Evolutionary conservation across 345 rosid genomes (phyloP).

Genomic region (Brassica juncea): DNA sequence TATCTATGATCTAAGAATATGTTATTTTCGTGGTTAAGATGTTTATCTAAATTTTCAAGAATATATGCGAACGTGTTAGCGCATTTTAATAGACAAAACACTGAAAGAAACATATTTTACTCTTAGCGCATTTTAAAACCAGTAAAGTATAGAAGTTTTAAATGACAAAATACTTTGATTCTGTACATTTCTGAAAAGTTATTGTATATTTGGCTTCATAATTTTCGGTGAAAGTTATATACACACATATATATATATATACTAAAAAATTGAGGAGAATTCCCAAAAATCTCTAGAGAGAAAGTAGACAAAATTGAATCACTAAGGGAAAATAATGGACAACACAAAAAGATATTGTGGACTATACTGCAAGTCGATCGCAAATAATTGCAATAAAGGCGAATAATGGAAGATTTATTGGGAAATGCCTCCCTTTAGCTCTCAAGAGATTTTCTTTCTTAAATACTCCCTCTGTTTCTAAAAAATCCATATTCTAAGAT

Average conservation of each 20-base stretch:
- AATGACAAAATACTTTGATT: not conserved
- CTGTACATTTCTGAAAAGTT: not conserved
- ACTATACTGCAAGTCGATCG: not conserved
- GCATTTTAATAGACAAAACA: not conserved
- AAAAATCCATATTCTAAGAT: too few relatives aligned
- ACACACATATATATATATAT: too few relatives aligned
- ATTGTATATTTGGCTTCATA: not conserved
- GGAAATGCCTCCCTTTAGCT: slow-evolving; percentile 19
- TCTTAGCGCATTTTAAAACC: not conserved
- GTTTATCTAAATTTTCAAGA: not conserved
- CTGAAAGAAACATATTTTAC: not conserved
- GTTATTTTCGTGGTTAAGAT: not conserved
- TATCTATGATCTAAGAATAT: slow-evolving; percentile 3
- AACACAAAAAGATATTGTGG: slow-evolving; percentile 13
- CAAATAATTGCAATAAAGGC: not conserved
- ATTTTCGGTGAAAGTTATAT: not conserved
- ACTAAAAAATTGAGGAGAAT: too few relatives aligned
- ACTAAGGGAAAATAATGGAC: slow-evolving; percentile 9
- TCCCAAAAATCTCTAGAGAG: not conserved
- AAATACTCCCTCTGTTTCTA: too few relatives aligned
- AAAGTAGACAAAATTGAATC: slow-evolving; percentile 1
- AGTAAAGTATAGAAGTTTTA: not conserved
- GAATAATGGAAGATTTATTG: slow-evolving; percentile 21
- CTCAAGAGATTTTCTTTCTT: not conserved
- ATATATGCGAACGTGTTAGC: not conserved